phyloP scores from a whole-genome alignment of 768 basidiomycete genomes.

The Pleurotus djamor region DNA sequence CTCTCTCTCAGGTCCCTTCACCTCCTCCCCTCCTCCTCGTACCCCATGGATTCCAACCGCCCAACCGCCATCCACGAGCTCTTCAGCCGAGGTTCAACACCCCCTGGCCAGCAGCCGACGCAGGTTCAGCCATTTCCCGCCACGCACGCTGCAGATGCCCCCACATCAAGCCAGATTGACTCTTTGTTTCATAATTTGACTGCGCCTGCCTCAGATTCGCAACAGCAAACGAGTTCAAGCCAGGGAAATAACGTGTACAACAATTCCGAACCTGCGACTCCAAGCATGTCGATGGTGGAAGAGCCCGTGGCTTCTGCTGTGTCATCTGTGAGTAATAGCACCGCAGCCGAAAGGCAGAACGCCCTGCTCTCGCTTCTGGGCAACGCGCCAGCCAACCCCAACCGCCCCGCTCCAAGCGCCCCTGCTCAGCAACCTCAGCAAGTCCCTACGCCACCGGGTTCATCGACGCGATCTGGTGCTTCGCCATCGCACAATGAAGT shows the following conservation, averaged over 20 bases:
- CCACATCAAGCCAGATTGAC: constrained; percentile 62
- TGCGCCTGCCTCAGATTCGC: constrained; percentile 37
- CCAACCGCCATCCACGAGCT: constrained; percentile 42
- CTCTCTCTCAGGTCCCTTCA: background rate
- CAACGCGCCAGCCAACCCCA: constrained; percentile 33
- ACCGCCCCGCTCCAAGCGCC: constrained; percentile 16
- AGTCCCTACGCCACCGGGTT: constrained; percentile 68
- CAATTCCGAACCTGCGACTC: constrained; percentile 32
- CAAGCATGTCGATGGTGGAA: constrained; percentile 42
- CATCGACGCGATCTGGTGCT: constrained; percentile 52
- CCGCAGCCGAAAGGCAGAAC: constrained; percentile 66
- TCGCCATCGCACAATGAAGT: constrained; percentile 60
- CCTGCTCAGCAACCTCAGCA: constrained; percentile 47
- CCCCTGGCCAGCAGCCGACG: constrained; percentile 35
- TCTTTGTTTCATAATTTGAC: constrained; percentile 62
- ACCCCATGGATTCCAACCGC: constrained; percentile 36
- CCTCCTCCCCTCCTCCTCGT: constrained; percentile 8
- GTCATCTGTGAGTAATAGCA: constrained; percentile 36
- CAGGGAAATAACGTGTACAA: constrained; percentile 20
- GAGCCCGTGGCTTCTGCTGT: constrained; percentile 39
- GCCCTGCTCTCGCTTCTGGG: constrained; percentile 72
- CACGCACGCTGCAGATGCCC: constrained; percentile 37
- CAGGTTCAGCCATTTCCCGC: constrained; percentile 29
- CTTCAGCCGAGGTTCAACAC: constrained; percentile 54
- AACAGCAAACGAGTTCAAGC: constrained; percentile 19